Base-by-base conservation (phyloP, 306 rosid species). In the Castanea sativa region DNA sequence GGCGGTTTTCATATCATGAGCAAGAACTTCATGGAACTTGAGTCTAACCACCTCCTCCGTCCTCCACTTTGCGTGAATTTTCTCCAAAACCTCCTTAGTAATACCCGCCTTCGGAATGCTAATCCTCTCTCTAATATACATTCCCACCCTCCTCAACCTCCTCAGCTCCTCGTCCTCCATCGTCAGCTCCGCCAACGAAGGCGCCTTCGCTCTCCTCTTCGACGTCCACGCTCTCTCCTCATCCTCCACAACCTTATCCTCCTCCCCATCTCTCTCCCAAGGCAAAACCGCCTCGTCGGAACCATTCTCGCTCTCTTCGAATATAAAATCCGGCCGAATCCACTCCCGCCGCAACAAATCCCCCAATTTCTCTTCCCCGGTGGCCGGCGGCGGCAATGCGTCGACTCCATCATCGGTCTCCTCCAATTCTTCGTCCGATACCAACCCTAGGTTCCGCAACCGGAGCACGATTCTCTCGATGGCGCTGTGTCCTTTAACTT, bases 11-110 rank as follows among this genome's bases (percentile, higher is more conserved):
- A 93, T 96, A 78, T 95, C 94, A 20, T 84, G 85, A 1, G 97
- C 94, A 53, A 96, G 96, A 16, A 78, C 84, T 80, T 96, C 97
- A 73, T 96, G 93, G 79, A 96, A 96, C 85, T 96, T 96, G 76
- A 96, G 99, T 87, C 91, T 86, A 7, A 90, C 98, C 68, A 96
- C 23, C 85, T 93, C 98, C 80, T 87, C 89, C 87, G 80, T 88
- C 78, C 88, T 90, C 99, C 99, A 96, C 0, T 73, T 87, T 15
- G 75, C 85, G 53, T 96, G 98, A 87, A 96, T 90, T 79, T 89
- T 93, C 68, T 91, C 89, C 3, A 93, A 84, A 25, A 96, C 99
- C 2, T 87, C 76, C 85, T 84, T 91, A 0, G 94, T 93, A 18
- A 91, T 80, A 51, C 99, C 99, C 0, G 98, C 98, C 79, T 96